Evolutionary conservation across 768 basidiomycete genomes (phyloP).

Genomic region (Suillus plorans): DNA sequence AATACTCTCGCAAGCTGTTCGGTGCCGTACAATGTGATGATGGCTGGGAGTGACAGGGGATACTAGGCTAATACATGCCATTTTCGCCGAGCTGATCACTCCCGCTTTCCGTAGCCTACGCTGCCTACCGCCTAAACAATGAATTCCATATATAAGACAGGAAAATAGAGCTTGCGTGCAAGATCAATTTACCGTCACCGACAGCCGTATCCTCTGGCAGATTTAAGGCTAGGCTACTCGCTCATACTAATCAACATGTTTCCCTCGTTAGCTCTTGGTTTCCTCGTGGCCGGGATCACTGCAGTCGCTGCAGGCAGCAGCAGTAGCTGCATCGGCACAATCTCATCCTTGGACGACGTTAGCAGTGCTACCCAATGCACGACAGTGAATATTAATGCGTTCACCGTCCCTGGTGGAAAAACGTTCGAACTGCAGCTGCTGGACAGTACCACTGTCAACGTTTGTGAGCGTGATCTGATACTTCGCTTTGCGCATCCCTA

Average conservation of each 20-base stretch:
- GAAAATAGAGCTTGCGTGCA: neutral
- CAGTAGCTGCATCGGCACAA: conserved; percentile 45
- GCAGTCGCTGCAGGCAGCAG: conserved; percentile 16
- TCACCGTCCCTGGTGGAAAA: conserved; percentile 57
- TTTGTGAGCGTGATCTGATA: conserved; percentile 41
- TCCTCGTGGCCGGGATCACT: conserved; percentile 17
- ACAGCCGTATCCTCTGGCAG: neutral
- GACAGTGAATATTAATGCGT: conserved; percentile 54
- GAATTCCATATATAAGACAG: neutral
- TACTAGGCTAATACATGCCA: too few relatives aligned
- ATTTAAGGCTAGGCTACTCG: neutral
- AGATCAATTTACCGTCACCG: neutral
- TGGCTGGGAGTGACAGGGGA: too few relatives aligned
- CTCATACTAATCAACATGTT: conserved; percentile 10
- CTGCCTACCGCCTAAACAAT: neutral
- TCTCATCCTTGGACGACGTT: conserved; percentile 53
- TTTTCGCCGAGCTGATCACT: too few relatives aligned
- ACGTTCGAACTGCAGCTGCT: conserved; percentile 47
- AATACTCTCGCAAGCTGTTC: too few relatives aligned
- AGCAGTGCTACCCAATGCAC: conserved; percentile 52
- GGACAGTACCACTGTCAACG: conserved; percentile 54
- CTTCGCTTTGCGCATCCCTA: neutral
- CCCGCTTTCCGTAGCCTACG: too few relatives aligned
- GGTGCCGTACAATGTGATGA: too few relatives aligned
- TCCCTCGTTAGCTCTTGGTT: conserved; percentile 10